Base-by-base conservation (phyloP, 2,329 filamentous ascomycete species). In the Aspergillus aculeatus region DNA sequence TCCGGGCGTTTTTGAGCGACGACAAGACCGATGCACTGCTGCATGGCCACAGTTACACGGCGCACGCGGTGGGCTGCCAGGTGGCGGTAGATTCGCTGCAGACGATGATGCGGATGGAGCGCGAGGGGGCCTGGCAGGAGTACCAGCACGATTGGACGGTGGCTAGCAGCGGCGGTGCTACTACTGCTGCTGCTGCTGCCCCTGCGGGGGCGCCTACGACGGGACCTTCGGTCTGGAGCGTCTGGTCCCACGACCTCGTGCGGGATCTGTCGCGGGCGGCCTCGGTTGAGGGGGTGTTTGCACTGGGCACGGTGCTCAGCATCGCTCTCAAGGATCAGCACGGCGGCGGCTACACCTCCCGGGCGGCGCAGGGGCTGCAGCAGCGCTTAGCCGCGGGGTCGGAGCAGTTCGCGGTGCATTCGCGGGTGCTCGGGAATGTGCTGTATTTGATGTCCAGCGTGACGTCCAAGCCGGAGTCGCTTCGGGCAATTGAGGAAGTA, bases 1-100 rank as follows among this genome's bases (percentile, higher is more conserved):
- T 92, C 73, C 70, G 85, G 1, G 84, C 86, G 0, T 96, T 96
- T 69, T 78, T 84, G 12, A 87, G 88, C 55, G 80, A 84, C 1
- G 86, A 91, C 52, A 96, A 95, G 76, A 86, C 84, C 0, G 90
- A 94, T 65, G 91, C 91, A 0, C 76, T 96, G 5, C 78, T 96
- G 3, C 92, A 96, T 66, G 91, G 91, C 0, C 91, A 96, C 71
- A 94, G 90, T 72, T 96, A 96, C 75, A 96, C 91, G 0, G 91
- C 91, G 0, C 91, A 96, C 73, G 83, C 92, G 0, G 84, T 95
- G 1, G 92, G 91, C 0, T 96, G 91, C 67, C 85, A 89, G 49
- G 90, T 96, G 0, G 92, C 89, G 0, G 80, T 89, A n/a, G 84
- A 86, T 54, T 87, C 86, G 1, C 72, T 96, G 9, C 71, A 75